Evolutionary conservation across 768 basidiomycete species (phyloP).

Genomic region (Albatrellus ellisii): DNA sequence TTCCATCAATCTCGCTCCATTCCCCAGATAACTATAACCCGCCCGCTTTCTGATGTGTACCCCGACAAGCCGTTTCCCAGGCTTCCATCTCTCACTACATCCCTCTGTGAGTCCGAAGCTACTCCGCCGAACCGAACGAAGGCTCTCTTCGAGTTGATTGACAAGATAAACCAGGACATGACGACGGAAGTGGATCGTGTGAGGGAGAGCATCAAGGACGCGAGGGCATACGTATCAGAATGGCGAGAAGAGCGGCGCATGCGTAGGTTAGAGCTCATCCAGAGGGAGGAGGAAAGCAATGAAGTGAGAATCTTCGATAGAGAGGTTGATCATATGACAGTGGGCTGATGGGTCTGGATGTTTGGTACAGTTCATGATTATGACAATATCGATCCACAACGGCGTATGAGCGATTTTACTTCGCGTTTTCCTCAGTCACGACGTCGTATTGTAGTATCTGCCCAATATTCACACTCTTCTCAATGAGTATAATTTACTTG

Average conservation of each 20-base stretch:
- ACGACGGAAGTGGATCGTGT: conserved; percentile 10
- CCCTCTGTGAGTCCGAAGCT: too few relatives aligned
- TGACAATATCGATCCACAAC: too few relatives aligned
- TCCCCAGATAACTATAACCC: conserved; percentile 11
- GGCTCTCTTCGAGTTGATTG: conserved; percentile 10
- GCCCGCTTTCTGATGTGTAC: conserved; percentile 3
- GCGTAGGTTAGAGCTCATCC: conserved; percentile 1
- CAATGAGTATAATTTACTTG: too few relatives aligned
- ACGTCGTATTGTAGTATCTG: too few relatives aligned
- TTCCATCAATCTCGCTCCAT: conserved; percentile 4
- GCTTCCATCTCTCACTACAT: neutral
- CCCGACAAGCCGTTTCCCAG: neutral
- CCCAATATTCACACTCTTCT: too few relatives aligned
- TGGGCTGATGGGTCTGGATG: too few relatives aligned
- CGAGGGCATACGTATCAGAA: conserved; percentile 4
- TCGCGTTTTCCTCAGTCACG: too few relatives aligned
- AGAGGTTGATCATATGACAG: too few relatives aligned
- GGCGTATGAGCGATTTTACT: too few relatives aligned
- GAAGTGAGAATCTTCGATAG: conserved; percentile 5
- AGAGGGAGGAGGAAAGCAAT: conserved; percentile 4
- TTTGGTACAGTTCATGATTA: too few relatives aligned
- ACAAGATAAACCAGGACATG: conserved; percentile 11
- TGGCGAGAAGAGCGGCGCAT: conserved; percentile 10
- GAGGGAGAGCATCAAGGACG: conserved; percentile 10
- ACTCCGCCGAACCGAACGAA: conserved; percentile 4